Percentiles rank a stretch among this genome's conserved stretches.
Evolutionary conservation across 305 asterid species (phyloP).

Genomic region (Ajuga reptans): DNA sequence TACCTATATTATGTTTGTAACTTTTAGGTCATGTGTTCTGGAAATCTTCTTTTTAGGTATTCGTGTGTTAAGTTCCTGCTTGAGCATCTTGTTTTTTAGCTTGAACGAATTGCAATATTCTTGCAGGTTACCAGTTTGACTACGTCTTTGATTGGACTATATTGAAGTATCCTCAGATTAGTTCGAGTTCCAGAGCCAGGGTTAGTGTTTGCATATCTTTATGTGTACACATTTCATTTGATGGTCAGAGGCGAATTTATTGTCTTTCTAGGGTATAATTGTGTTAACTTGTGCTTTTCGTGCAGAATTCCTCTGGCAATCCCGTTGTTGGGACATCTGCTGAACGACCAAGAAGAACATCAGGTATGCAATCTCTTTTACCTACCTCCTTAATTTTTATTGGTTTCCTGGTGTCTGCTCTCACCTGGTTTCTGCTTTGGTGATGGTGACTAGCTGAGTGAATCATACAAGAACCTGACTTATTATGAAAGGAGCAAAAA

Average conservation of each 20-base stretch:
- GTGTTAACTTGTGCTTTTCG: conserved; percentile 21
- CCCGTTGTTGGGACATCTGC: conserved; percentile 64
- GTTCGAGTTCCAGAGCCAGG: conserved; percentile 74
- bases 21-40: not conserved
- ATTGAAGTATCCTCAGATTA: conserved; percentile 62
- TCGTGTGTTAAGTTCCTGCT: conserved; percentile 3
- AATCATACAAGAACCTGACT: not conserved
- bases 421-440: not conserved
- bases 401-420: not conserved
- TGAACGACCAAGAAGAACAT: conserved; percentile 65
- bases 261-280: conserved; percentile 4
- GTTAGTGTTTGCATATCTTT: conserved; percentile 36
- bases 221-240: no score
- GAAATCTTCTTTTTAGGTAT: not conserved
- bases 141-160: conserved; percentile 63
- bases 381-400: not conserved
- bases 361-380: conserved; percentile 39
- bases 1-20: not conserved
- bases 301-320: conserved; percentile 52
- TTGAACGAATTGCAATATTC: conserved; percentile 10
- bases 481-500: not conserved
- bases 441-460: not conserved
- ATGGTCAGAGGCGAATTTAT: no score
- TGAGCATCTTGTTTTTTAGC: conserved; percentile 14
- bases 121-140: conserved; percentile 53